Evolutionary conservation across 805 yeast genomes (phyloP), one percentile per base, ranked within the genome.

Genomic region (Candida incommunis): DNA sequence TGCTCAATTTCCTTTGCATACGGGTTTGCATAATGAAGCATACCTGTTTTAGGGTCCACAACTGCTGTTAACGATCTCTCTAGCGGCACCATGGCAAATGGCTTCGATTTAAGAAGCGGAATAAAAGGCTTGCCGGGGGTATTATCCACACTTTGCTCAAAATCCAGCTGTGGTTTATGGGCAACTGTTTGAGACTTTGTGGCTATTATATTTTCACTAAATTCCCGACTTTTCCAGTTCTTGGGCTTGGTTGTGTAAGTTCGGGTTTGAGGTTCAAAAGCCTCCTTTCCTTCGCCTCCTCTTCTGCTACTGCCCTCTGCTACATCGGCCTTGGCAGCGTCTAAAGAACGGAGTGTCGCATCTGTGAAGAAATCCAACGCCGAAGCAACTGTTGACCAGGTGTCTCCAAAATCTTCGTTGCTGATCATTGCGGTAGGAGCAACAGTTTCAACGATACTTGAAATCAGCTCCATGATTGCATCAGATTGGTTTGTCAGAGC

Each of bases 101-200:
- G 97, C 59, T 92, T 92, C 1, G 66, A 51, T 1, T 70, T 67
- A 22, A 92, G 61, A 45, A 76, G 66, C 1, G 98, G 97, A 53
- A 66, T 75, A 65, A 90, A 92, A 0, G 96, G 95, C 16, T 61
- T 65, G 0, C 66, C 53, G 56, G 79, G 86, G 3, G 78, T 64
- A 57, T 86, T 86, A 57, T 87, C 86, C 4, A 86, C 67, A 1
- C 75, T 67, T 1, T 55, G 62, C 15, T 64, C 58, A 60, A 90
- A 90, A 4, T 62, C 37, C 16, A 40, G 46, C 45, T 52, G 60
- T n/a, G 60, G 60, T 31, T 54, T 54, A 2, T 11, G 9, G 18
- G n/a, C 4, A 18, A 11, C 37, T 31, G 9, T 7, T n/a, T 31
- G 9, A 5, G 20, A 13, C 7, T 18, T 7, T 7, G 37, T 18